These are phyloP conservation scores for Daphne laureola DNA, from an alignment of 441 rosid genomes.

Conservation along the genomic window DNA sequence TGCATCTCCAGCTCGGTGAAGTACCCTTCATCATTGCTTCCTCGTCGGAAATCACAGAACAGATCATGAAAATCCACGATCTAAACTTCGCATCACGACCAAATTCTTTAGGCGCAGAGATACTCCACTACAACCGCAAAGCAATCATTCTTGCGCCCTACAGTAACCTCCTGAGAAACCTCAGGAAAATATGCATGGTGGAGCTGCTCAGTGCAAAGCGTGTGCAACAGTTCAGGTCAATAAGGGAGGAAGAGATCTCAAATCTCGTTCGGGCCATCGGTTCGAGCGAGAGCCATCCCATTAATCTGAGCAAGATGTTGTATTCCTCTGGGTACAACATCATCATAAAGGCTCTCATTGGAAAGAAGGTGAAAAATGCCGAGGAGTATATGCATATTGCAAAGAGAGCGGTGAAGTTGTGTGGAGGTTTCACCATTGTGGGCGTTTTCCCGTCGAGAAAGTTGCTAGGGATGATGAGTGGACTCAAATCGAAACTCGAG, in stretches of 20 bases:
- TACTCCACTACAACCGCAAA: constrained; percentile 33
- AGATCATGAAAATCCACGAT: constrained; percentile 47
- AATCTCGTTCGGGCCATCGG: constrained; percentile 20
- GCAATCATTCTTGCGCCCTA: constrained; percentile 45
- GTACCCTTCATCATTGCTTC: constrained; percentile 49
- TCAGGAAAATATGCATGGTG: constrained; percentile 29
- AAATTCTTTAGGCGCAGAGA: constrained; percentile 29
- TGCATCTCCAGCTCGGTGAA: constrained; percentile 34
- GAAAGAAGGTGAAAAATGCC: constrained; percentile 11
- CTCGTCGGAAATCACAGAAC: constrained; percentile 31
- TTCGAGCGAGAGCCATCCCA: constrained; percentile 16
- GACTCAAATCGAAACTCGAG: no score
- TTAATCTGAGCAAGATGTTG: constrained; percentile 21
- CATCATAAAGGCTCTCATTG: constrained; percentile 46
- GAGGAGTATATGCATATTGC: no score
- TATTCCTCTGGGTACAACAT: constrained; percentile 21
- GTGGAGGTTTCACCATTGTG: no score
- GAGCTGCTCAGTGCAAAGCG: constrained; percentile 27
- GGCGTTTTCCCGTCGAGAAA: no score
- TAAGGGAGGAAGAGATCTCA: constrained; percentile 28
- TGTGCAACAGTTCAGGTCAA: constrained; percentile 26
- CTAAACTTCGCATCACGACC: constrained; percentile 35
- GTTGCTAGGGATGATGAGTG: no score
- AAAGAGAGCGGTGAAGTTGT: no score
- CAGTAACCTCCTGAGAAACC: constrained; percentile 42